Evolutionary conservation across 1,139 yeast species (phyloP).

Genomic region (Kodamaea anthophila): DNA sequence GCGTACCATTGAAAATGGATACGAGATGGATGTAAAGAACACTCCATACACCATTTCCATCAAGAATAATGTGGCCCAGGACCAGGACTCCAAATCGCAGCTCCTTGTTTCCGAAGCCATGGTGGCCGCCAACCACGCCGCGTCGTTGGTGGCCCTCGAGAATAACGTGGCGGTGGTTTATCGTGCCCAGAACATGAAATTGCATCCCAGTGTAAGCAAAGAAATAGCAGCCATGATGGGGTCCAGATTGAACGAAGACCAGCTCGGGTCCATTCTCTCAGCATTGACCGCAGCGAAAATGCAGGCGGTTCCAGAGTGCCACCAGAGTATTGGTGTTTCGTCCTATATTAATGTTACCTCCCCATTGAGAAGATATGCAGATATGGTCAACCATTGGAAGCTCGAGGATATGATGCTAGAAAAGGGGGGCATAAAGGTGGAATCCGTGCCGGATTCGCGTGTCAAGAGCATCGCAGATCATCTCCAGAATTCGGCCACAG

Average conservation of each 20-base stretch:
- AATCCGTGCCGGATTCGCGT: neutral
- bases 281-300: slow-evolving; percentile 13
- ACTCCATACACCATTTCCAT: slow-evolving; percentile 11
- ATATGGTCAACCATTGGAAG: slow-evolving; percentile 67
- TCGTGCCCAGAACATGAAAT: slow-evolving; percentile 30
- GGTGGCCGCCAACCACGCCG: slow-evolving; percentile 67
- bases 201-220: slow-evolving; percentile 23
- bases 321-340: slow-evolving; percentile 59
- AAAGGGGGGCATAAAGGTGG: slow-evolving; percentile 5
- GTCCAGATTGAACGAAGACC: slow-evolving; percentile 13
- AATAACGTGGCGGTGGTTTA: slow-evolving; percentile 54
- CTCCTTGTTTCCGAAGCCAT: slow-evolving; percentile 72
- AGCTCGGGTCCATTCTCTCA: slow-evolving; percentile 13
- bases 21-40: slow-evolving; percentile 9
- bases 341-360: slow-evolving; percentile 78
- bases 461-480: slow-evolving; percentile 16
- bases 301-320: slow-evolving; percentile 36
- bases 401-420: slow-evolving; percentile 23
- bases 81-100: slow-evolving; percentile 34
- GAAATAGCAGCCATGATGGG: slow-evolving; percentile 27
- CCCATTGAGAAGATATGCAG: slow-evolving; percentile 84
- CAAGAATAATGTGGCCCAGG: slow-evolving; percentile 14
- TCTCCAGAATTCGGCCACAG: slow-evolving; percentile 27
- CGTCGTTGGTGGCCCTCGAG: slow-evolving; percentile 46
- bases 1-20: slow-evolving; percentile 12